Evolutionary conservation across 2,329 filamentous ascomycete species (phyloP).

Genomic region (Zymoseptoria brevis): DNA sequence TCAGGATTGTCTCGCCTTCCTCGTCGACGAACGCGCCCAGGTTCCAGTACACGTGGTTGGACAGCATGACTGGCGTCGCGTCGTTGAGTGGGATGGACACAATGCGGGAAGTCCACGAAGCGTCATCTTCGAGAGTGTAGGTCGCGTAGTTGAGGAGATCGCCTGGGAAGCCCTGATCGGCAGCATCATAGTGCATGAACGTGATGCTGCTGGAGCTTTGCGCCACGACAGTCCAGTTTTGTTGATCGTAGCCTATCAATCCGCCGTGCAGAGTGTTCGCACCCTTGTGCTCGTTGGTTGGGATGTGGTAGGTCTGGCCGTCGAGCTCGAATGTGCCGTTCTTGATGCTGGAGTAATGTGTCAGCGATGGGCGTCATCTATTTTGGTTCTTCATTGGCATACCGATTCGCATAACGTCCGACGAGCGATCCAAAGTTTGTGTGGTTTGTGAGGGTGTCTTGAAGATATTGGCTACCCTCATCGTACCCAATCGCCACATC

Average conservation of each 20-base stretch:
- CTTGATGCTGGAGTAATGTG: conserved; percentile 35
- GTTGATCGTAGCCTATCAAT: conserved; percentile 52
- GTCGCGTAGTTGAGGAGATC: conserved; percentile 66
- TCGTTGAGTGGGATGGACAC: conserved; percentile 60
- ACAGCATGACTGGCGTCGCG: conserved; percentile 75
- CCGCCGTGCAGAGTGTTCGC: conserved; percentile 46
- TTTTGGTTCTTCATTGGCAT: not conserved
- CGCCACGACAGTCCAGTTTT: conserved; percentile 63
- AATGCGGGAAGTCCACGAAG: conserved; percentile 65
- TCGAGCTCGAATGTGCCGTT: conserved; percentile 47
- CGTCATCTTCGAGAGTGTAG: conserved; percentile 55
- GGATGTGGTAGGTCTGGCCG: conserved; percentile 38
- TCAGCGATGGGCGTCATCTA: not conserved
- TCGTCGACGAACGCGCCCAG: conserved; percentile 70
- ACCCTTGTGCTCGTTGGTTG: conserved; percentile 43
- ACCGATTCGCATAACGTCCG: conserved; percentile 44
- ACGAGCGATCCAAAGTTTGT: conserved; percentile 57
- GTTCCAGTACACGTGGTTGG: conserved; percentile 71
- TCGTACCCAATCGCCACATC: conserved; percentile 46
- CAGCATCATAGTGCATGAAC: conserved; percentile 63
- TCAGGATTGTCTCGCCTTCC: conserved; percentile 54
- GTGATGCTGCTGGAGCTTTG: conserved; percentile 61
- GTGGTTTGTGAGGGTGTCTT: conserved; percentile 37
- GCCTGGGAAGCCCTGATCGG: conserved; percentile 69
- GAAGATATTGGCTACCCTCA: conserved; percentile 31